A percentile compares a stretch with the other conserved stretches of the same genome.
Evolutionary conservation across 305 asterid genomes (phyloP).

Genomic region (Fraxinus greggii): DNA sequence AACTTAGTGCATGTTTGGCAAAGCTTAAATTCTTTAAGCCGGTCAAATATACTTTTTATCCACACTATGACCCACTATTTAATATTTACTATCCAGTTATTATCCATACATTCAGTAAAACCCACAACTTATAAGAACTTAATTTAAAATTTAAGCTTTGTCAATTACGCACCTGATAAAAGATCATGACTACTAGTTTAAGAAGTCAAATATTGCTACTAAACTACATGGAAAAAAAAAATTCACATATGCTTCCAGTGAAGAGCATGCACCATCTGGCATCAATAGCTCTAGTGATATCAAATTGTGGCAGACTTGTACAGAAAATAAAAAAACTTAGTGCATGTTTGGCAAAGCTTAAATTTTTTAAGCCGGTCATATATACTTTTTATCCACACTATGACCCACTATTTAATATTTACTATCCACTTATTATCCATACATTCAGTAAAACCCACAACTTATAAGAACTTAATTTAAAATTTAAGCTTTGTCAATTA

Average conservation of each 20-base stretch:
- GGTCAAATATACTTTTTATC: neutral
- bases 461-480: neutral
- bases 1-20: neutral
- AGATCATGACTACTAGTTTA: neutral
- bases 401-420: neutral
- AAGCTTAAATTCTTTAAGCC: neutral
- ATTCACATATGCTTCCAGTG: constrained; percentile 1
- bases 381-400: neutral
- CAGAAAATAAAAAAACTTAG: neutral
- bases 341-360: neutral
- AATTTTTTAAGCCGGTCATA: neutral
- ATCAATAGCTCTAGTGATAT: neutral
- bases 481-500: neutral
- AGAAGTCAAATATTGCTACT: neutral
- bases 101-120: neutral
- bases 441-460: neutral
- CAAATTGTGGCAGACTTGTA: neutral
- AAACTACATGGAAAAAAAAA: neutral
- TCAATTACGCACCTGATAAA: neutral
- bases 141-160: neutral
- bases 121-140: neutral
- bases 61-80: neutral
- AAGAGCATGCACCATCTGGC: neutral
- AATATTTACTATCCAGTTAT: neutral
- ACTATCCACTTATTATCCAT: neutral